Conservation (phyloP, 768 basidiomycete species). For the Macrolepiota fuliginosa region DNA sequence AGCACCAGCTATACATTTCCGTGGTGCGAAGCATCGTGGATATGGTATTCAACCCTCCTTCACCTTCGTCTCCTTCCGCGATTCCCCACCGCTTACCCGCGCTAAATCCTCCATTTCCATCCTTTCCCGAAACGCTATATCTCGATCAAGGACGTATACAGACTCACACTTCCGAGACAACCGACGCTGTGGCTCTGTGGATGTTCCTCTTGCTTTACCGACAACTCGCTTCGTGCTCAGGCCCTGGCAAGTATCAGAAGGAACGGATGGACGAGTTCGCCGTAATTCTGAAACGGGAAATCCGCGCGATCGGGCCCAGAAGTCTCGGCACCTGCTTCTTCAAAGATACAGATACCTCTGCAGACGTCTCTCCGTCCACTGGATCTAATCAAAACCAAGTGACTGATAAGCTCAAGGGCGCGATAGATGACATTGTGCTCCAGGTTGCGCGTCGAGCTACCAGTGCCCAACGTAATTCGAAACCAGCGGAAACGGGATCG, state of each 20-base stretch:
- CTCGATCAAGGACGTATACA: conserved; percentile 73
- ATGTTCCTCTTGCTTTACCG: conserved; percentile 82
- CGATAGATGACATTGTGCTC: conserved; percentile 64
- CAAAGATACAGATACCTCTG: conserved; percentile 21
- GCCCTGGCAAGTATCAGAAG: conserved; percentile 10
- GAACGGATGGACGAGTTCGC: conserved; percentile 9
- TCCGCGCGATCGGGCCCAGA: conserved; percentile 66
- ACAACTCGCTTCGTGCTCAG: conserved; percentile 56
- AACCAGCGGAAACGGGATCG: conserved; percentile 13
- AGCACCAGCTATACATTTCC: conserved; percentile 53
- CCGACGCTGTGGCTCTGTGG: conserved; percentile 72
- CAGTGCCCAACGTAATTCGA: conserved; percentile 31
- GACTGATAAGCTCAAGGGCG: conserved; percentile 8
- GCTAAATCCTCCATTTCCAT: conserved; percentile 14
- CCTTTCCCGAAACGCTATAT: conserved; percentile 72
- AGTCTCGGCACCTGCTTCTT: conserved; percentile 62
- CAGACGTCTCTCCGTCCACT: conserved; percentile 5
- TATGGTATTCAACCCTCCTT: conserved; percentile 58
- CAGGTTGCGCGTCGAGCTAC: conserved; percentile 74
- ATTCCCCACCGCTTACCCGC: conserved; percentile 21
- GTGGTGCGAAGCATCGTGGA: conserved; percentile 61
- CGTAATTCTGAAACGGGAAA: conserved; percentile 63
- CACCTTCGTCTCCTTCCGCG: conserved; percentile 25
- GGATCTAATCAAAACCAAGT: conserved; percentile 8
- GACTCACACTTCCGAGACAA: conserved; percentile 66